Conservation (phyloP, 495 filamentous ascomycete species). For the Penicillium herquei region DNA sequence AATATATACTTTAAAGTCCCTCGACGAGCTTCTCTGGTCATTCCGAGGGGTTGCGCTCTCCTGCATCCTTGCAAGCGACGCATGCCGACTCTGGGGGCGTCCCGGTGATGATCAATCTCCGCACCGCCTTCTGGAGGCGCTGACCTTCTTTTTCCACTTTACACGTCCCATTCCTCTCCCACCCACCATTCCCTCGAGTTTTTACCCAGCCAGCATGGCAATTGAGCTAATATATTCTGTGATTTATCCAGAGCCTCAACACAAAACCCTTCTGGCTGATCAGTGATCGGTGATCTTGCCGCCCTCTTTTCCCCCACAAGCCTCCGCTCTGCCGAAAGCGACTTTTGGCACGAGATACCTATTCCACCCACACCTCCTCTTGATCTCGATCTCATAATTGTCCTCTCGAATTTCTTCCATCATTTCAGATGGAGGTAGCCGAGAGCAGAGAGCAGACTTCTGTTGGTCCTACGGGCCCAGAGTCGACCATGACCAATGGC, state of each 20-base stretch:
- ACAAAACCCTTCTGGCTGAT: slow-evolving; percentile 1
- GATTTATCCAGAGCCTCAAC: slow-evolving; percentile 15
- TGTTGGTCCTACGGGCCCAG: slow-evolving; percentile 35
- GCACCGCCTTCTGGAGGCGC: slow-evolving; percentile 46
- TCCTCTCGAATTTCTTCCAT: not conserved
- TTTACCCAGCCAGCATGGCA: slow-evolving; percentile 21
- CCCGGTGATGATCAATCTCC: slow-evolving; percentile 47
- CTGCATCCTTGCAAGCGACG: slow-evolving; percentile 19
- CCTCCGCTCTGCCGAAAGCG: slow-evolving; percentile 15
- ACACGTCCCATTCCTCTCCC: slow-evolving; percentile 14
- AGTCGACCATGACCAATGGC: slow-evolving; percentile 37
- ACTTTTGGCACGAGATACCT: slow-evolving; percentile 7
- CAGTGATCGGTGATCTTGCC: slow-evolving; percentile 21
- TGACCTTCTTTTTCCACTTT: slow-evolving; percentile 22
- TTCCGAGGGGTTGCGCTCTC: slow-evolving; percentile 24
- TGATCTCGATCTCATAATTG: slow-evolving; percentile 1
- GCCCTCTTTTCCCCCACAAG: slow-evolving; percentile 19
- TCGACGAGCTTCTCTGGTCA: slow-evolving; percentile 3
- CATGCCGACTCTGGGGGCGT: slow-evolving; percentile 33
- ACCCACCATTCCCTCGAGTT: slow-evolving; percentile 2
- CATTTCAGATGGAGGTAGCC: slow-evolving; percentile 39
- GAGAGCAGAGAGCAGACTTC: slow-evolving; percentile 40
- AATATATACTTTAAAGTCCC: not conserved
- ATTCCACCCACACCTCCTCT: slow-evolving; percentile 1
- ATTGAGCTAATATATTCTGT: slow-evolving; percentile 25